Evolutionary conservation across 163 green algal species (phyloP), one percentile per base, ranked within the genome.

Genomic region (Coccomyxa subellipsoidea): DNA sequence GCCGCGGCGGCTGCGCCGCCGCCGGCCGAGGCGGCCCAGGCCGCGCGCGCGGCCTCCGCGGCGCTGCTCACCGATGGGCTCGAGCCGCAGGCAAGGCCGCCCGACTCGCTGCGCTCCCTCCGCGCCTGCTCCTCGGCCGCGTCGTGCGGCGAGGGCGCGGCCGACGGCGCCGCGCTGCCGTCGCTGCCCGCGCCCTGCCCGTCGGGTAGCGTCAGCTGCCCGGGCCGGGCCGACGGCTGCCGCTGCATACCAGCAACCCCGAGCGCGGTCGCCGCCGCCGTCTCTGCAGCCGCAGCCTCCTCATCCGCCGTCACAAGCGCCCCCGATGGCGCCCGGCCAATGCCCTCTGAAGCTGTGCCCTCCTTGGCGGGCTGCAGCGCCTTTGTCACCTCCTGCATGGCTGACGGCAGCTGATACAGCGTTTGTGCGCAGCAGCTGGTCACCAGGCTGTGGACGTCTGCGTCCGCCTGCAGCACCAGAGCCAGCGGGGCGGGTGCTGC

Each of bases 371-470:
- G 66, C 66, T 59, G 18, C 34, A 77, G 54, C 54, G 71, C 54
- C 35, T 77, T 70, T 7, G 71, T 25, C 35, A 82, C 31, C 54
- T 82, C 54, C 54, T 37, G 34, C 32, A 82, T 21, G 25, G 59
- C 54, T 38, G 34, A 32, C n/a, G 72, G 25, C 23, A 83, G 34
- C 29, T 66, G 79, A 66, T 69, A 83, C 9, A 78, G 37, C n/a
- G 70, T 71, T 21, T 59, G 54, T 38, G 38, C 69, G 38, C 79
- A 83, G 38, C 79, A 83, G 32, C 75, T 39, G 37, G 37, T 54
- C 7, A 76, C n/a, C 32, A 79, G 66, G 29, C 66, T 73, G 66
- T 8, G 59, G 36, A 82, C n/a, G 39, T 82, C 54, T 39, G 53
- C 35, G 27, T 82, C 54, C 7, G 31, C 54, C 18, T 40, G 37